These are phyloP conservation scores for Celoporthe dispersa DNA, from an alignment of 2,329 filamentous ascomycete genomes.

Conservation along the genomic window DNA sequence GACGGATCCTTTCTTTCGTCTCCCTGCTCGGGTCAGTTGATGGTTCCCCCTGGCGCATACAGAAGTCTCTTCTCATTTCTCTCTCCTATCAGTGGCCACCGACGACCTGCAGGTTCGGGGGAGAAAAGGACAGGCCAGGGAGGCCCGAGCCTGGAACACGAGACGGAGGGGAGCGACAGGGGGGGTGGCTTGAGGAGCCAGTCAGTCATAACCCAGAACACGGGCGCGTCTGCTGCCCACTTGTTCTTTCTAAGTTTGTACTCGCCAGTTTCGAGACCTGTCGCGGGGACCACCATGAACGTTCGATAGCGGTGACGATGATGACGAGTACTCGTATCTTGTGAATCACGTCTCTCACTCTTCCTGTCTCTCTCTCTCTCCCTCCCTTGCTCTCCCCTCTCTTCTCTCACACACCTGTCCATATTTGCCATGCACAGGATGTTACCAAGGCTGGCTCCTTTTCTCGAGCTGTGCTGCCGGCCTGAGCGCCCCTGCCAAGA, in stretches of 20 bases:
- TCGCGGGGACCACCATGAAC: background rate
- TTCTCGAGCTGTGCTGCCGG: background rate
- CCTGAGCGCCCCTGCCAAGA: background rate
- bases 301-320: background rate
- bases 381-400: background rate
- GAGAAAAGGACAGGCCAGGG: background rate
- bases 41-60: background rate
- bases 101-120: background rate
- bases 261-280: background rate
- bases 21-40: background rate
- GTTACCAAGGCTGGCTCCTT: background rate
- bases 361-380: too few relatives aligned
- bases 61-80: background rate
- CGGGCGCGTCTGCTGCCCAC: background rate
- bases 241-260: background rate
- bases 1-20: background rate
- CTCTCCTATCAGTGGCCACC: background rate
- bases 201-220: background rate
- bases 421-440: background rate
- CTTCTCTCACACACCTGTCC: background rate
- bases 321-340: background rate
- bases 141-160: constrained; percentile 8
- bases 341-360: background rate
- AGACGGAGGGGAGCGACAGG: background rate
- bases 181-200: background rate